These are phyloP conservation scores for Takashimella tepidaria DNA, from an alignment of 1,284 basidiomycete genomes.

Conservation along the genomic window DNA sequence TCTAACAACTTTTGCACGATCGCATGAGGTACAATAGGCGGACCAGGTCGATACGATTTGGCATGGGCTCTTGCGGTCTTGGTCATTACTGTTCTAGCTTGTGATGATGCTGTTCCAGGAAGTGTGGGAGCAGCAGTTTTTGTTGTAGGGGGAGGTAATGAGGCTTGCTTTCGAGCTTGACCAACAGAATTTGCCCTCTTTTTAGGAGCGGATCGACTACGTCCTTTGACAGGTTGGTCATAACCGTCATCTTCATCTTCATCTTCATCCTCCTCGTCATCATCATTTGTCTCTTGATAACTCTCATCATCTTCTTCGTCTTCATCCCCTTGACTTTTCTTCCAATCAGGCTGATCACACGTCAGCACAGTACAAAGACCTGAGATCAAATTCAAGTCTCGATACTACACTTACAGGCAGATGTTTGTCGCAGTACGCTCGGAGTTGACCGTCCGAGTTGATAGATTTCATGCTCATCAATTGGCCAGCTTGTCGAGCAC, in stretches of 20 bases:
- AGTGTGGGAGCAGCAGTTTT: background rate
- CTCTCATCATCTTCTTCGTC: constrained; percentile 16
- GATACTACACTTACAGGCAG: constrained; percentile 62
- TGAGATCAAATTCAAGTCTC: background rate
- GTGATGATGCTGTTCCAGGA: background rate
- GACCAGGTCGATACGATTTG: constrained; percentile 53
- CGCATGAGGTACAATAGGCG: constrained; percentile 53
- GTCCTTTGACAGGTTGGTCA: background rate
- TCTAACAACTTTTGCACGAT: constrained; percentile 64
- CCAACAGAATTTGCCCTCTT: background rate
- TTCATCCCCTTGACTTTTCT: constrained; percentile 26
- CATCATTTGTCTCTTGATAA: constrained; percentile 40
- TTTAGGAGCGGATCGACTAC: constrained; percentile 1
- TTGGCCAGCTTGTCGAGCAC: constrained; percentile 78
- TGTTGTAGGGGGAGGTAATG: background rate
- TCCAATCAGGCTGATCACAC: constrained; percentile 20
- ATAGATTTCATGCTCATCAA: constrained; percentile 82
- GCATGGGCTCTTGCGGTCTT: constrained; percentile 54
- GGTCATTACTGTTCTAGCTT: constrained; percentile 30
- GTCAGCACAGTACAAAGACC: no score
- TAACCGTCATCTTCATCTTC: constrained; percentile 23
- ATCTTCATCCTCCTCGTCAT: constrained; percentile 44
- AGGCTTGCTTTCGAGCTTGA: constrained; percentile 4
- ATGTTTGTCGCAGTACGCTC: constrained; percentile 82
- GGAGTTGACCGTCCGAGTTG: constrained; percentile 51